Percentiles rank a stretch among this genome's conserved stretches.
Evolutionary conservation across 768 basidiomycete species (phyloP).

Genomic region (Xanthoconium purpureum): DNA sequence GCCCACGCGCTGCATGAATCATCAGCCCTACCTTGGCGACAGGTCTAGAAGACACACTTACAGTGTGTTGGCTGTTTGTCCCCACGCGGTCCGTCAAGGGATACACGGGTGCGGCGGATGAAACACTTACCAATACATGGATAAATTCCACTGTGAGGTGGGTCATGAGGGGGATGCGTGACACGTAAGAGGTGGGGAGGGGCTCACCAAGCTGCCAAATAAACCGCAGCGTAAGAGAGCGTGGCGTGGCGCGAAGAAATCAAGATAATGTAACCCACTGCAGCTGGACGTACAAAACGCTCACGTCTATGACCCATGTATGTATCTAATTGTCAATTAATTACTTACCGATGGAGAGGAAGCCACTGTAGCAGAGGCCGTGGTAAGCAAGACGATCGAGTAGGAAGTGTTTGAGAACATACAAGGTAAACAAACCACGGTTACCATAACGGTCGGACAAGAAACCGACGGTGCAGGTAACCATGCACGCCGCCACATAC

Average conservation of each 20-base stretch:
- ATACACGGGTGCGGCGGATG: neutral
- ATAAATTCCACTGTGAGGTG: slow-evolving; percentile 58
- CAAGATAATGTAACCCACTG: slow-evolving; percentile 68
- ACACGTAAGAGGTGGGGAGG: neutral
- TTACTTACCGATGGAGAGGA: slow-evolving; percentile 27
- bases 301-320: neutral
- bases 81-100: neutral
- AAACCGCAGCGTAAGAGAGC: slow-evolving; percentile 71
- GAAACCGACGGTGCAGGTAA: slow-evolving; percentile 64
- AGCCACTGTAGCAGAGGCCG: slow-evolving; percentile 15
- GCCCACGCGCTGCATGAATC: slow-evolving; percentile 43
- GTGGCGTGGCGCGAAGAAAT: slow-evolving; percentile 57
- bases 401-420: slow-evolving; percentile 18
- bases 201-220: slow-evolving; percentile 62
- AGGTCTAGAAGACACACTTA: slow-evolving; percentile 25
- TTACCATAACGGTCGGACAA: slow-evolving; percentile 58
- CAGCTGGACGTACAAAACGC: slow-evolving; percentile 34
- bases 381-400: neutral
- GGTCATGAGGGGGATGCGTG: neutral
- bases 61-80: slow-evolving; percentile 54
- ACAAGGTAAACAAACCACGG: slow-evolving; percentile 66
- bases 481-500: slow-evolving; percentile 63
- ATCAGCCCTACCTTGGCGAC: neutral
- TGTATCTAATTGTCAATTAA: neutral
- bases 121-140: slow-evolving; percentile 59